phyloP scores from a whole-genome alignment of 306 rosid species.

The Fagus sylvatica region DNA sequence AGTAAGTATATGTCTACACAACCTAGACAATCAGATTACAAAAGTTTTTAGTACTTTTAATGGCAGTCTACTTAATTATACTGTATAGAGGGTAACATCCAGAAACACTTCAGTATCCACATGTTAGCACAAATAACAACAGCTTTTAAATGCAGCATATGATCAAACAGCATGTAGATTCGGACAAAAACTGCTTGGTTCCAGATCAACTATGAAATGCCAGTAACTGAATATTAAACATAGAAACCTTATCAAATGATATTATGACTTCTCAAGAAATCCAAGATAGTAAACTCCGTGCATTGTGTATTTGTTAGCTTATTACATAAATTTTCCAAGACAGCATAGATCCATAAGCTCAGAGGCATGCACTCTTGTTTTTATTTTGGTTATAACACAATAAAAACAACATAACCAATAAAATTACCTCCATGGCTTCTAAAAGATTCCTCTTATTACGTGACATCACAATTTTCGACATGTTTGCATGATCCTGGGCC shows the following conservation, averaged over 20 bases:
- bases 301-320: not conserved
- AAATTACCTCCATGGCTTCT: conserved; percentile 70
- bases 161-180: not conserved
- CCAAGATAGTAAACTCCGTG: not conserved
- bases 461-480: conserved; percentile 46
- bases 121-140: no score
- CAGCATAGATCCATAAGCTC: not conserved
- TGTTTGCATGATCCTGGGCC: conserved; percentile 37
- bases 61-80: no score
- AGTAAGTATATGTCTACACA: no score
- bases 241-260: not conserved
- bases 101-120: no score
- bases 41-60: no score
- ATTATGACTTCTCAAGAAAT: not conserved
- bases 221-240: not conserved
- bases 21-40: no score
- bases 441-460: conserved; percentile 54
- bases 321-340: not conserved
- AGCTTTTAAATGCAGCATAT: no score
- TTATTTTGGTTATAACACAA: not conserved
- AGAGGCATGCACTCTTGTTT: no score
- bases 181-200: not conserved
- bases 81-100: no score
- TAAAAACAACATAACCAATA: not conserved
- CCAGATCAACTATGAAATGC: not conserved